phyloP scores from a whole-genome alignment of 2,329 filamentous ascomycete genomes.

The Neofusicoccum parvum region DNA sequence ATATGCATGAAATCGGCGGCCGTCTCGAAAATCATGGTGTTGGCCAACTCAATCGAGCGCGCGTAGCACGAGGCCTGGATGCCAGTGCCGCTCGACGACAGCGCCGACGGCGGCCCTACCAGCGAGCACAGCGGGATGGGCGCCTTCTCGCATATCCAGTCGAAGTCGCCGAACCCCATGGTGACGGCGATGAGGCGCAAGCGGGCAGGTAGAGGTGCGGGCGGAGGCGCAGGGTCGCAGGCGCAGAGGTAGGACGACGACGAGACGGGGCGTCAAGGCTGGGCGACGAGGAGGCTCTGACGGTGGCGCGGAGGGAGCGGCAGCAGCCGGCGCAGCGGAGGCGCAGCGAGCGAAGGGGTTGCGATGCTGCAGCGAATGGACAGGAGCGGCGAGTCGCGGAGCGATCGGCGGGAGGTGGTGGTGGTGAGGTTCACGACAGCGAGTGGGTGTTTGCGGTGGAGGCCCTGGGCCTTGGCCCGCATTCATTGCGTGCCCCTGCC shows the following conservation, averaged over 20 bases:
- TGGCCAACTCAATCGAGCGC: constrained; percentile 91
- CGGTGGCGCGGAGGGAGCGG: constrained; percentile 10
- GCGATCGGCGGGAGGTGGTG: constrained; percentile 13
- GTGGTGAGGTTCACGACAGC: background rate
- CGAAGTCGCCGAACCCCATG: constrained; percentile 92
- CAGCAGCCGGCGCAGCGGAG: background rate
- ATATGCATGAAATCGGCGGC: constrained; percentile 93
- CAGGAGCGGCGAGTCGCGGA: background rate
- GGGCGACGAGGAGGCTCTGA: background rate
- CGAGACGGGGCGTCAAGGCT: background rate
- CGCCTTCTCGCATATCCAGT: constrained; percentile 79
- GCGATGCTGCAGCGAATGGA: constrained; percentile 7
- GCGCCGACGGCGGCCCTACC: constrained; percentile 72
- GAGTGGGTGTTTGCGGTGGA: constrained; percentile 13
- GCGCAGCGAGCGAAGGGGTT: constrained; percentile 4
- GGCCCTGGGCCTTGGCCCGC: background rate
- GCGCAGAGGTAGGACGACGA: background rate
- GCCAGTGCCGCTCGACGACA: constrained; percentile 68
- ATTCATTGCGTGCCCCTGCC: constrained; percentile 1
- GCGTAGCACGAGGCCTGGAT: constrained; percentile 92
- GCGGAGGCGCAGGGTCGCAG: background rate
- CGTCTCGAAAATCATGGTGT: constrained; percentile 97
- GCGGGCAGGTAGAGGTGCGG: background rate
- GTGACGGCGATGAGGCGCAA: constrained; percentile 37
- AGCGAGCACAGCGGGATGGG: constrained; percentile 85